phyloP scores from a whole-genome alignment of 2,329 filamentous ascomycete genomes.

The Trichoderma polysporum region DNA sequence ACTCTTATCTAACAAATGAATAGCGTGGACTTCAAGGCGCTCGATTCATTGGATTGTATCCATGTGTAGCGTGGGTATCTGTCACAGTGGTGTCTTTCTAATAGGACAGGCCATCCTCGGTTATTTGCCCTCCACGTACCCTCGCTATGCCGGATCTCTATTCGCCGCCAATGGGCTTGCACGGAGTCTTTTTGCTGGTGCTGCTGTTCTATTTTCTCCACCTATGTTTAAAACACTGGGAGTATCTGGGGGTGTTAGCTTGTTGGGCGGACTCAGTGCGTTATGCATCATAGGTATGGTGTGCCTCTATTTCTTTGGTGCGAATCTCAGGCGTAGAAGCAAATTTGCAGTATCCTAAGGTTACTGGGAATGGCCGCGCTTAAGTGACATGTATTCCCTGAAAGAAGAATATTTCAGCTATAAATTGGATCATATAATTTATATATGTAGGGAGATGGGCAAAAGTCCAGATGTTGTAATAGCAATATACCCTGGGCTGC shows the following conservation, averaged over 20 bases:
- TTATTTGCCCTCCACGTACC: background rate
- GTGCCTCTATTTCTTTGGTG: background rate
- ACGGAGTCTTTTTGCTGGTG: background rate
- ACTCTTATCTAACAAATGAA: background rate
- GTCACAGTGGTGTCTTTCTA: background rate
- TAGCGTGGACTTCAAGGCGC: background rate
- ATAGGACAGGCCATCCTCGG: background rate
- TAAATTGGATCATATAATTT: too few relatives aligned
- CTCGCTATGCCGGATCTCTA: background rate
- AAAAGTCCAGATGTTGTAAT: too few relatives aligned
- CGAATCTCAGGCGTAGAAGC: background rate
- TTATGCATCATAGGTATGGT: too few relatives aligned
- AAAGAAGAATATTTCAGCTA: too few relatives aligned
- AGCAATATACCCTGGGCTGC: too few relatives aligned
- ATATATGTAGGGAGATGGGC: too few relatives aligned
- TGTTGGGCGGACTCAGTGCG: too few relatives aligned
- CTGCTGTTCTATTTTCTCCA: background rate
- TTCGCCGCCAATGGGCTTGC: background rate
- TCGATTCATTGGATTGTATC: background rate
- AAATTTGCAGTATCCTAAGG: background rate
- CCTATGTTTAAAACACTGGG: background rate
- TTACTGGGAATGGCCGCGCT: too few relatives aligned
- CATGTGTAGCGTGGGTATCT: background rate
- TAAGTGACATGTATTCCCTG: too few relatives aligned
- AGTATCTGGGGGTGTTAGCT: too few relatives aligned